Base-by-base conservation (phyloP, 352 stramenopile genomes). In the Globisporangium recalcitrans region DNA sequence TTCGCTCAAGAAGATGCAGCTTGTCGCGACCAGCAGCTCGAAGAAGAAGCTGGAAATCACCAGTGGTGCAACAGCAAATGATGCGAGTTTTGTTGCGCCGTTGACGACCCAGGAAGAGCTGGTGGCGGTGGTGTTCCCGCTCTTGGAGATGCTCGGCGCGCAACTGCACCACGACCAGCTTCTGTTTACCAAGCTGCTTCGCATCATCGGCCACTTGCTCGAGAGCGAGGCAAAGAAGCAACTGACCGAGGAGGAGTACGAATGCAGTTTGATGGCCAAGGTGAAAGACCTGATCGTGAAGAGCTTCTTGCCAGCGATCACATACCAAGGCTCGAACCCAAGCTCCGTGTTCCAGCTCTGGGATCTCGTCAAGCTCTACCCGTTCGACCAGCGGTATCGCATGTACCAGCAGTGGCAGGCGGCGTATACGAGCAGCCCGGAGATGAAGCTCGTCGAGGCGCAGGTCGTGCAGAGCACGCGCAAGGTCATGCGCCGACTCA, bases 391-490 rank as follows among this genome's bases (percentile, higher is more conserved):
- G 58, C 81, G 86, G 9, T 95, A 95, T 57, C 71, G 78, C 19
- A 68, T 95, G 58, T 95, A 95, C 58, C 73, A 91, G 46, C 70
- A 87, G 22, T 95, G 86, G 86, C 75, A 91, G 27, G 72, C 73
- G 2, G 67, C 78, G 29, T 93, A 93, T 58, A 55, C 70, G 4
- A 80, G 69, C 31, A 80, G 66, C 42, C 74, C 83, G 2, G 71
- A 82, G 26, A 69, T 95, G 63, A 79, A 85, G 29, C 62, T 95
- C 1, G 75, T 87, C 7, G 78, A 93, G 55, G 86, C 84, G 1
- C 58, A 89, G 49, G 84, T 80, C 31, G 71, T 93, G 31, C 79
- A 93, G 40, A 71, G 66, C 24, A 95, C 86, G 5, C 72, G 86
- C 61, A 80, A 74, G 19, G 72, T 93, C 31, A 93, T 95, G 84